Conservation (phyloP, 257 asterid species). For the Fraxinus excelsior region DNA sequence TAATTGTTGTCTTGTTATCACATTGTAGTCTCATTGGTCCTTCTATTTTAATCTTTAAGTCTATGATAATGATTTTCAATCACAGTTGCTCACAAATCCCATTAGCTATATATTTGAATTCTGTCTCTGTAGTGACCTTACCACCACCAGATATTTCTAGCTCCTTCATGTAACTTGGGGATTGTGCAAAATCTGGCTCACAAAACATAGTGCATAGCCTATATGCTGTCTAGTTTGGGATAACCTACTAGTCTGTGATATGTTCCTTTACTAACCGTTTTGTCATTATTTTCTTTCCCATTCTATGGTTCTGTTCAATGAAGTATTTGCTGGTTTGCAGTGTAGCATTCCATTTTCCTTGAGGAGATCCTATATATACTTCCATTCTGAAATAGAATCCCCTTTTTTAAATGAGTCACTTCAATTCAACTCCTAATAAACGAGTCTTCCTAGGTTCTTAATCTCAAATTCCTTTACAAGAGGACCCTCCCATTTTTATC, state of each 20-base stretch:
- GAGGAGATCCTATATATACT: not conserved
- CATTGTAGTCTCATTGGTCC: not conserved
- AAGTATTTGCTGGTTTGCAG: not conserved
- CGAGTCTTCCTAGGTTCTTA: not conserved
- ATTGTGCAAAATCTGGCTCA: not conserved
- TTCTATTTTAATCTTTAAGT: not conserved
- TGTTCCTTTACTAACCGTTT: not conserved
- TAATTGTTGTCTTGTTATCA: not conserved
- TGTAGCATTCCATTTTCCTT: not conserved
- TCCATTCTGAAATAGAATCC: not conserved
- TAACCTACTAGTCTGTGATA: not conserved
- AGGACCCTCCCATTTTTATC: not conserved
- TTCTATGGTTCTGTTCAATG: not conserved
- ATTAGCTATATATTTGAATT: not conserved
- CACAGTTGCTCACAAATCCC: not conserved
- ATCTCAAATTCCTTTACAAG: not conserved
- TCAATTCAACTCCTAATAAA: not conserved
- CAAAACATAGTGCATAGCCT: too few relatives aligned
- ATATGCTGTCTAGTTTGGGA: not conserved
- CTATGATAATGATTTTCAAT: not conserved
- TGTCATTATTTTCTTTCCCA: not conserved
- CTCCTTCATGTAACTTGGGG: not conserved
- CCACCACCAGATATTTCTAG: not conserved
- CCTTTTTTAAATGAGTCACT: not conserved
- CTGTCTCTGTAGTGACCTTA: not conserved